Conservation (phyloP, 345 rosid genomes). For the Tarenaya hassleriana region DNA sequence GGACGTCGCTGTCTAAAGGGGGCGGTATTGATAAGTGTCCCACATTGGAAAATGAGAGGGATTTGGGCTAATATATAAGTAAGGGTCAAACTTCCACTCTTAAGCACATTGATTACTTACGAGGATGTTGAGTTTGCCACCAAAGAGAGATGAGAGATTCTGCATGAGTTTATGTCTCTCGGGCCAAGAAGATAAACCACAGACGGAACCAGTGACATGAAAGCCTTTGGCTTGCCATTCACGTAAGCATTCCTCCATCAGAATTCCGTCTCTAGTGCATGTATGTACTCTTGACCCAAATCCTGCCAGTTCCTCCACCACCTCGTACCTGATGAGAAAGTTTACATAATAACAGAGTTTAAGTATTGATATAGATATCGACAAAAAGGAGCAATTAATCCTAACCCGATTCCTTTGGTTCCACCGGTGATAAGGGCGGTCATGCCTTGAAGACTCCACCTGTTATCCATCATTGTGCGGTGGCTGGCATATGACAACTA, state of each 20-base stretch:
- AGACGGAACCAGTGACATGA: constrained; percentile 42
- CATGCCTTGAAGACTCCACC: constrained; percentile 66
- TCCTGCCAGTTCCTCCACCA: constrained; percentile 59
- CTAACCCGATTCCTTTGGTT: constrained; percentile 61
- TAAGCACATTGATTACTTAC: too few species aligned
- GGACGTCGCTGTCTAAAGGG: too few species aligned
- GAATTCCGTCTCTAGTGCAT: constrained; percentile 51
- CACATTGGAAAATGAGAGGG: too few species aligned
- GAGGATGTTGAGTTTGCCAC: constrained; percentile 51
- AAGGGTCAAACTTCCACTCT: too few species aligned
- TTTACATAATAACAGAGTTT: too few species aligned
- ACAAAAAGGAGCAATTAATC: not conserved
- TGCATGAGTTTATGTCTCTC: constrained; percentile 41
- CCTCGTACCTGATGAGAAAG: constrained; percentile 43
- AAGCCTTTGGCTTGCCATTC: constrained; percentile 45
- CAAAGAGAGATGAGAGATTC: constrained; percentile 36
- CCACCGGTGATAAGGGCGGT: constrained; percentile 68
- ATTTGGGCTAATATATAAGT: too few species aligned
- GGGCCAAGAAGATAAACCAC: constrained; percentile 28
- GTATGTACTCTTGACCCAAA: constrained; percentile 67
- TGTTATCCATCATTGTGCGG: too few species aligned
- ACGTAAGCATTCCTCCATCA: constrained; percentile 40
- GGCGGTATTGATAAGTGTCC: too few species aligned
- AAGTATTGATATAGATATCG: too few species aligned
- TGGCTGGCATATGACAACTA: too few species aligned